Base-by-base conservation (phyloP, 371 early-diverging fungal species). In the Haplosporangium sp. region DNA sequence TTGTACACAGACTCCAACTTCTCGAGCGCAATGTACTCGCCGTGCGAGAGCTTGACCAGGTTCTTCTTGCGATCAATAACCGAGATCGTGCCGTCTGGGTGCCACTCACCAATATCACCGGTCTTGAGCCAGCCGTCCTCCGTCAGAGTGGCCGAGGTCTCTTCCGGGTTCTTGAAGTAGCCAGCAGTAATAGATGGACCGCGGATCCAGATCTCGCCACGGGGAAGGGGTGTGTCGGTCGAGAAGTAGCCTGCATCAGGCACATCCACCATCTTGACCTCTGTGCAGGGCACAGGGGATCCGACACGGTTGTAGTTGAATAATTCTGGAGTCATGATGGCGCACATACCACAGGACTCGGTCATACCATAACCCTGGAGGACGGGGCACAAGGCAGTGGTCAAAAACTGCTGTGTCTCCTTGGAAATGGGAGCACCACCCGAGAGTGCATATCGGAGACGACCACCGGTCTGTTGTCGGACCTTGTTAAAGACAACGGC, bases 1-100 rank as follows among this genome's bases (percentile, higher is more conserved):
- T 50, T 50, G 50, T 50, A 50, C 50, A 50, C 50, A 50, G 50
- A 50, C 83, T 99, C 99, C 43, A 99, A 84, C 74, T 96, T 97
- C 80, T 99, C 99, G 21, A 98, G 89, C 0, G 97, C 97, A 81
- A 92, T 94, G 84, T 99, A 99, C 83, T 99, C 99, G 64, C 99
- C 99, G 68, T 93, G 89, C 55, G 84, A 83, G 14, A 87, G 41
- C 76, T 99, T 98, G 84, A 98, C 90, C 14, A 93, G 73, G 67
- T 90, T 94, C 87, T 94, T 95, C 61, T 87, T 89, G 66, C 95
- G 86, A 76, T 95, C 95, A 74, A 94, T 93, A 69, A 95, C 86
- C 45, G 83, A 61, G n/a, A 94, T 73, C 37, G 84, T 81, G 29
- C 94, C 94, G 59, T 92, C 87, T 6, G 81, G 67, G 41, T 85